phyloP scores from a whole-genome alignment of 1,139 yeast genomes.

The Pichia sp. region DNA sequence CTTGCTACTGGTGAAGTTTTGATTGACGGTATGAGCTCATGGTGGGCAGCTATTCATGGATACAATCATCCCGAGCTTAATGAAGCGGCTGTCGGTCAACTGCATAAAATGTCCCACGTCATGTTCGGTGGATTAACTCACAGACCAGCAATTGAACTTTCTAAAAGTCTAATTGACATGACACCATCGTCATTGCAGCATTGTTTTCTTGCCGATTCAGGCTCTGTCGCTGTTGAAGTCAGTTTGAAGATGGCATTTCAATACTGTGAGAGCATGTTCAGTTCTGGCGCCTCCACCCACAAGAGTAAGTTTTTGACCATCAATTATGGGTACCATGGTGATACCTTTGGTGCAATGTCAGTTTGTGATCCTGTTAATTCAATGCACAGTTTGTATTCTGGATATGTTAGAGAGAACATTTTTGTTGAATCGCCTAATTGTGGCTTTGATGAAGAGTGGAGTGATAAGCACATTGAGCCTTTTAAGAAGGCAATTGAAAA shows the following conservation, averaged over 20 bases:
- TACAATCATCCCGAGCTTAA: slow-evolving; percentile 27
- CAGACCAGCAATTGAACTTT: slow-evolving; percentile 25
- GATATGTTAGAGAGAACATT: slow-evolving; percentile 25
- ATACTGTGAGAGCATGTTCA: slow-evolving; percentile 42
- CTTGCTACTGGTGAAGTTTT: slow-evolving; percentile 18
- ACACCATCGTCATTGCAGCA: slow-evolving; percentile 23
- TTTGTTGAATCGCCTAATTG: slow-evolving; percentile 26
- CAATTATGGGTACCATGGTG: slow-evolving; percentile 51
- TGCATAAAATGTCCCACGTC: slow-evolving; percentile 26
- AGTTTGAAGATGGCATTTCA: slow-evolving; percentile 48
- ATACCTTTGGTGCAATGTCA: slow-evolving; percentile 47
- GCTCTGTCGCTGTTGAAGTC: slow-evolving; percentile 46
- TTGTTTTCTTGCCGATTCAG: slow-evolving; percentile 35
- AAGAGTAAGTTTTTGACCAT: slow-evolving; percentile 44
- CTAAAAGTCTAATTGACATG: slow-evolving; percentile 20
- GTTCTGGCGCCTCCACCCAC: slow-evolving; percentile 28
- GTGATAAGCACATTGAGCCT: slow-evolving; percentile 6
- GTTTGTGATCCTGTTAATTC: slow-evolving; percentile 32
- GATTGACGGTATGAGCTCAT: slow-evolving; percentile 31
- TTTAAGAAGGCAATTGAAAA: slow-evolving; percentile 6
- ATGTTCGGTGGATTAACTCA: slow-evolving; percentile 32
- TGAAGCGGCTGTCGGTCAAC: slow-evolving; percentile 23
- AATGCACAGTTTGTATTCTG: slow-evolving; percentile 27
- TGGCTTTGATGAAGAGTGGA: slow-evolving; percentile 13
- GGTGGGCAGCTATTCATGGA: slow-evolving; percentile 32